Evolutionary conservation across 2,329 filamentous ascomycete species (phyloP), one percentile per base, ranked within the genome.

Genomic region (Amylocarpus encephaloides): DNA sequence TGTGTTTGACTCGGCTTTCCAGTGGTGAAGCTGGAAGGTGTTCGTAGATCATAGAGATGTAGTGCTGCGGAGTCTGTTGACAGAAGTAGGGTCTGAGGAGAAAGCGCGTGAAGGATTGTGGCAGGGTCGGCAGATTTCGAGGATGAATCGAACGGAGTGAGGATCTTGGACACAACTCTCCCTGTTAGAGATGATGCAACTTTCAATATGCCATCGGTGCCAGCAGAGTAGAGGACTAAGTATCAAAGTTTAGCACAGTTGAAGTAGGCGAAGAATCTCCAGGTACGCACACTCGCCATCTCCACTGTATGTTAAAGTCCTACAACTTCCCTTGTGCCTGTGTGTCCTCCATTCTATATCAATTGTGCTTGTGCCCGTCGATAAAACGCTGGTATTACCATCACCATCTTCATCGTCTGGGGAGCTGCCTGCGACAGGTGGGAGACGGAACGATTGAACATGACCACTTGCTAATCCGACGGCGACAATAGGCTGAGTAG

Each of bases 291-390:
- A 76, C 57, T 79, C 73, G 13, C 92, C 93, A 66, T 96, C 91
- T 50, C 81, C 69, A 57, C 82, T 85, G 70, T 91, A 97, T 4
- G 78, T 82, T 49, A 97, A 71, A 53, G 82, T 84, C 47, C 93
- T 79, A 66, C 92, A 97, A 75, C 90, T 96, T 11, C 90, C 92
- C 73, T 95, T 95, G 72, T 98, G 93, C 54, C 93, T 79, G 59
- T 83, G 78, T 5, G 93, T 97, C 61, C 81, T 80, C 93, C 93
- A 98, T 52, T 83, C 73, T 0, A 85, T 88, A 59, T 91, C 86
- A 55, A 97, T 86, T 49, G 84, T 80, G 39, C 84, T 86, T 55
- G 79, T 85, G 10, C 88, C 89, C 61, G 76, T 72, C 16, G 73
- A 79, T 18, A 77, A 49, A 2, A 75, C 68, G 56, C 73, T 80